phyloP scores from a whole-genome alignment of 495 filamentous ascomycete genomes.

The Neurospora sp. region DNA sequence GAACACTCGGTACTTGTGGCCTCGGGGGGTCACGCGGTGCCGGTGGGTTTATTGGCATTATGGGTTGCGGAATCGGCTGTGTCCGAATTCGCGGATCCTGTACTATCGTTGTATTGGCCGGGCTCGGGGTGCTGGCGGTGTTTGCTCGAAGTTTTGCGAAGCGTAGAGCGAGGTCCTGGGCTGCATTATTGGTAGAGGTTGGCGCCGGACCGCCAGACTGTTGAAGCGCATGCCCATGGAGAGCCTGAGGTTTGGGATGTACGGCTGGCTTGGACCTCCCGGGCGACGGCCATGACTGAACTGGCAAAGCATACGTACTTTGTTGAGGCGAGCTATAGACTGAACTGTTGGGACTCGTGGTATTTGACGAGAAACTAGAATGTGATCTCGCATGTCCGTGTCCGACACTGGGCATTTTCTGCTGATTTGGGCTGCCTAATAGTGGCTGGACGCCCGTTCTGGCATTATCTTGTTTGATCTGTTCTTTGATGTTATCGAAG shows the following conservation, averaged over 20 bases:
- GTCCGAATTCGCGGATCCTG: constrained; percentile 33
- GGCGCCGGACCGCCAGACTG: neutral
- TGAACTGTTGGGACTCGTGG: neutral
- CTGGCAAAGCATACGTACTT: constrained; percentile 8
- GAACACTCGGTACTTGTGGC: constrained; percentile 48
- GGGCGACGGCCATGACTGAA: constrained; percentile 3
- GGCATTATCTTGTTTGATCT: constrained; percentile 58
- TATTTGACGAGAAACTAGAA: neutral
- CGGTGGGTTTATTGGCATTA: neutral
- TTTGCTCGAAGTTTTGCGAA: constrained; percentile 47
- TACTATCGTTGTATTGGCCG: neutral
- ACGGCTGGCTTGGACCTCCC: constrained; percentile 38
- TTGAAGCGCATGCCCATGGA: constrained; percentile 46
- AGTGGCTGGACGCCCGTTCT: constrained; percentile 40
- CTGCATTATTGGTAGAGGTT: constrained; percentile 2
- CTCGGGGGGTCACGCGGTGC: constrained; percentile 45
- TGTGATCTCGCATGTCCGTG: neutral
- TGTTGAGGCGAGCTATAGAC: neutral
- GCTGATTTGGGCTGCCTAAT: neutral
- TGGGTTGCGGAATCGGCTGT: constrained; percentile 18
- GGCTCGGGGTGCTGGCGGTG: constrained; percentile 5
- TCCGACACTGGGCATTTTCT: neutral
- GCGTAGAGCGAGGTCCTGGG: constrained; percentile 41
- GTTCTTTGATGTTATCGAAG: constrained; percentile 51
- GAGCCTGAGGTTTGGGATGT: constrained; percentile 51